phyloP scores from a whole-genome alignment of 2,329 filamentous ascomycete species.

The Chaetomium sp. region DNA sequence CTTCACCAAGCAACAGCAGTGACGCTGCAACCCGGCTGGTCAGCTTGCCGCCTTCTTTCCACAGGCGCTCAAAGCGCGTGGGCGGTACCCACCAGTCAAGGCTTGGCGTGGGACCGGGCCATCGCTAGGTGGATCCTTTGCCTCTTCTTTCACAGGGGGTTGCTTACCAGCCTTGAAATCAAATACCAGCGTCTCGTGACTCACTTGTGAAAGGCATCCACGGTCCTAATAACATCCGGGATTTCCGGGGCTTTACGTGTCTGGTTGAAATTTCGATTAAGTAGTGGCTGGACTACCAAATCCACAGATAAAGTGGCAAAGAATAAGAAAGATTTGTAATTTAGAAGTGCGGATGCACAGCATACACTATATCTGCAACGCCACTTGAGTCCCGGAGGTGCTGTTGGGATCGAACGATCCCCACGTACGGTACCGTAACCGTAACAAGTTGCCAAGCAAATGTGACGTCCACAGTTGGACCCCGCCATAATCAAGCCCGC shows the following conservation, averaged over 20 bases:
- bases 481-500: slow-evolving; percentile 16
- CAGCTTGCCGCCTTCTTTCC: slow-evolving; percentile 9
- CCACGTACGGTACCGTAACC: too few species aligned
- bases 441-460: slow-evolving; percentile 11
- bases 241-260: not conserved
- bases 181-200: not conserved
- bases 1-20: not conserved
- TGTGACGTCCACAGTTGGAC: slow-evolving; percentile 20
- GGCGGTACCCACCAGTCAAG: not conserved
- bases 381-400: too few species aligned
- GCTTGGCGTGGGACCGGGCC: not conserved
- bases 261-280: too few species aligned
- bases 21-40: not conserved
- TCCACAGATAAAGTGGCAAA: too few species aligned
- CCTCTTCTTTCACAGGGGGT: not conserved
- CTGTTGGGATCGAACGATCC: too few species aligned
- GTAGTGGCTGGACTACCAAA: too few species aligned
- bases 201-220: not conserved
- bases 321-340: too few species aligned
- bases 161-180: not conserved
- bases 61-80: not conserved
- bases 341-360: too few species aligned
- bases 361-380: too few species aligned
- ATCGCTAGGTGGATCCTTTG: too few species aligned
- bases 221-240: not conserved